Evolutionary conservation across 2,329 filamentous ascomycete genomes (phyloP).

Genomic region (Beauveria australis): DNA sequence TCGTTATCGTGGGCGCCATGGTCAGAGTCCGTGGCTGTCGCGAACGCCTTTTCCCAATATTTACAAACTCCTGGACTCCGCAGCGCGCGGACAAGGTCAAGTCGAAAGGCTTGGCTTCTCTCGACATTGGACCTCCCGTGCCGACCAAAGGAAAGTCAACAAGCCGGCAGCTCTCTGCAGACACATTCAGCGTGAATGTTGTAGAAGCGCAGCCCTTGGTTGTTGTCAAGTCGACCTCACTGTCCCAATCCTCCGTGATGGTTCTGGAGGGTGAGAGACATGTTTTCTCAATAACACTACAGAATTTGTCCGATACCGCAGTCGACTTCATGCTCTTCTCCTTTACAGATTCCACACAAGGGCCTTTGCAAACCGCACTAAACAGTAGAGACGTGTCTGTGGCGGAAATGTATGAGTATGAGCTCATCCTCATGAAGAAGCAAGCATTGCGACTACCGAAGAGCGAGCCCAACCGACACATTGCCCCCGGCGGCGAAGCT

Average conservation of each 20-base stretch:
- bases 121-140: conserved; percentile 33
- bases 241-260: conserved; percentile 83
- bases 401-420: conserved; percentile 77
- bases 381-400: conserved; percentile 68
- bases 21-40: conserved; percentile 76
- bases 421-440: conserved; percentile 67
- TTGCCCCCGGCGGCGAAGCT: conserved; percentile 57
- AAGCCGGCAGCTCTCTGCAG: conserved; percentile 36
- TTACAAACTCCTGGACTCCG: conserved; percentile 66
- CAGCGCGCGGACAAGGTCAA: conserved; percentile 68
- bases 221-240: conserved; percentile 63
- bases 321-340: conserved; percentile 82
- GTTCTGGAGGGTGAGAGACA: conserved; percentile 82
- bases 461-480: conserved; percentile 47
- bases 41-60: conserved; percentile 76
- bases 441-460: conserved; percentile 55
- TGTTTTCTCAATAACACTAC: conserved; percentile 68
- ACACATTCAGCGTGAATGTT: conserved; percentile 58
- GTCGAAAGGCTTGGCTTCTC: conserved; percentile 55
- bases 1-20: conserved; percentile 69
- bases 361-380: conserved; percentile 65
- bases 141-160: conserved; percentile 29
- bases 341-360: conserved; percentile 81
- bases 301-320: conserved; percentile 68
- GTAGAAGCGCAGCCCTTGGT: conserved; percentile 74